Conservation (phyloP, 371 early-diverging fungal species). For the Mortierella sp. region DNA sequence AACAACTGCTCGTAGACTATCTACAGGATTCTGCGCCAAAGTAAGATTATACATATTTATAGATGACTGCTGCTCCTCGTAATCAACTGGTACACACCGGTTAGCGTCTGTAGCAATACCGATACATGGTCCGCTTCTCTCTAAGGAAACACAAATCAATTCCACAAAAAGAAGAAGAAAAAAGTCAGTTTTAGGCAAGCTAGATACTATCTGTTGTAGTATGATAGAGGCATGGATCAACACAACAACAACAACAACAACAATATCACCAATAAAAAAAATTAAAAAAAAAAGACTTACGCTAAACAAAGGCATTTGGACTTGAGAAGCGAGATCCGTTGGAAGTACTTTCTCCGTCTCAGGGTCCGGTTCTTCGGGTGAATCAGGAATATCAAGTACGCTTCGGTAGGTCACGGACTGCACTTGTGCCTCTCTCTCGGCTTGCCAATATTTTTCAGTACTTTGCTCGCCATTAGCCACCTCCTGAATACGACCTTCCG, state of each 20-base stretch:
- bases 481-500: neutral
- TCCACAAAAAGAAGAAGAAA: neutral
- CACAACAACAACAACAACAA: neutral
- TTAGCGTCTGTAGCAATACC: neutral
- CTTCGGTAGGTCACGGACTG: constrained; percentile 4
- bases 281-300: constrained; percentile 3
- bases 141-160: neutral
- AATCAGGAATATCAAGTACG: constrained; percentile 19
- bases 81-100: neutral
- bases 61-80: neutral
- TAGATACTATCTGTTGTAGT: too few relatives aligned
- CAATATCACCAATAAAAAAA: neutral
- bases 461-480: constrained; percentile 20
- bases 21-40: too few relatives aligned
- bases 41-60: too few relatives aligned
- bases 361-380: constrained; percentile 38
- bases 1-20: too few relatives aligned
- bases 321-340: neutral
- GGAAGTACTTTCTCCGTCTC: neutral
- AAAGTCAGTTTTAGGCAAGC: neutral
- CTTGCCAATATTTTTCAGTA: constrained; percentile 24
- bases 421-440: constrained; percentile 8
- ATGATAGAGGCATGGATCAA: too few relatives aligned
- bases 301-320: constrained; percentile 3
- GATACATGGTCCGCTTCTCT: neutral